Base-by-base conservation (phyloP, 2,329 filamentous ascomycete genomes). In the Ceratocystis huliohia region DNA sequence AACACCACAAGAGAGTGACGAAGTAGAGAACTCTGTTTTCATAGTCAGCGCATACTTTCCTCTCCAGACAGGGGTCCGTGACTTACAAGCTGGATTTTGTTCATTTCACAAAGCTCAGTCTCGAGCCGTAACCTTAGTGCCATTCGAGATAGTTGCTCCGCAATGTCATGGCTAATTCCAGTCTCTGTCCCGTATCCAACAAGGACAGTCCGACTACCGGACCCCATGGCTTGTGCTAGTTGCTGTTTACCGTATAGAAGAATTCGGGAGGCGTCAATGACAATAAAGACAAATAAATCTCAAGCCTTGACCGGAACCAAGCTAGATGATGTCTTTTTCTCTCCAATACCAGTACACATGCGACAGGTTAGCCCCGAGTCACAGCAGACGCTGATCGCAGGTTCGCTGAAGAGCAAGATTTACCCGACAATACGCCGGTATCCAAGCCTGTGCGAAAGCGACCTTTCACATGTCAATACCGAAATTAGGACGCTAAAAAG, bases 161-260 rank as follows among this genome's bases (percentile, higher is more conserved):
- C 93, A 69, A 93, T 84, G 76, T 97, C 93, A 75, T 96, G 89
- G 65, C 91, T 88, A 73, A 94, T 96, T 66, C 94, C 94, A 25
- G 92, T 97, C 78, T 99, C 94, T 48, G 93, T 95, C 66, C 91
- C 94, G 76, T 96, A 99, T 44, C 96, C 81, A 67, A 99, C 81
- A 70, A 96, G 82, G 63, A 82, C 75, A 67, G 76, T 78, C 70
- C 82, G 61, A 22, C 30, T 50, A 6, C 56, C 33, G 5, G 56
- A 37, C 25, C 8, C 56, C 56, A 59, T 59, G 56, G 15, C 33
- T 22, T 59, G 28, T 37, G 48, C 22, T 7, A 8, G 7, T 33
- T 17, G 17, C 25, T 25, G 30, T 59, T 37, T 37, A 7, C 28
- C 28, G 28, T 28, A 3, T 33, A 0, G 28, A 33, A n/a, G 17